These are phyloP conservation scores for Fonsecaea pedrosoi DNA, from an alignment of 2,329 filamentous ascomycete genomes.

Conservation along the genomic window DNA sequence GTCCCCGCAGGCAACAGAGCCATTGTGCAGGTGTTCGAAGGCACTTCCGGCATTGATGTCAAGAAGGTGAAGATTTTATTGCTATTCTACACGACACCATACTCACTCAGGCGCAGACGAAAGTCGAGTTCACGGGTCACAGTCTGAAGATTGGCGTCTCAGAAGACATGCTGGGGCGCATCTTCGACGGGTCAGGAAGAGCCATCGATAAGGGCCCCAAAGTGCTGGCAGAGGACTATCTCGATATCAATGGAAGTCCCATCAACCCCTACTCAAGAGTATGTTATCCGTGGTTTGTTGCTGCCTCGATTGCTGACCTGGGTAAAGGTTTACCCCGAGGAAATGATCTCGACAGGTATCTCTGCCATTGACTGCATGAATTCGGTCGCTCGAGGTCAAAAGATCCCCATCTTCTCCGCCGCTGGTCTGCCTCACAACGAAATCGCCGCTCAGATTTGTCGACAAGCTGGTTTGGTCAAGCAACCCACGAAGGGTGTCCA, in stretches of 20 bases:
- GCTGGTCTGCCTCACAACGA: conserved; percentile 99
- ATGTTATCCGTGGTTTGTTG: conserved; percentile 46
- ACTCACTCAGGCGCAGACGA: conserved; percentile 68
- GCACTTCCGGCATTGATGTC: conserved; percentile 95
- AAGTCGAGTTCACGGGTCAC: conserved; percentile 95
- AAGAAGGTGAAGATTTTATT: conserved; percentile 74
- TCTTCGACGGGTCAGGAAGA: conserved; percentile 97
- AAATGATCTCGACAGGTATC: conserved; percentile 99
- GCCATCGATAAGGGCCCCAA: conserved; percentile 99
- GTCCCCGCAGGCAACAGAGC: conserved; percentile 76
- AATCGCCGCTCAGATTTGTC: conserved; percentile 97
- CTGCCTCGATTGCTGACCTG: conserved; percentile 27
- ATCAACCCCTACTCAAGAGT: conserved; percentile 98
- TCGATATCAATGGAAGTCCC: conserved; percentile 98
- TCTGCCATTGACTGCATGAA: conserved; percentile 99
- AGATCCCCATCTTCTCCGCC: conserved; percentile 99
- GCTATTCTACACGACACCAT: conserved; percentile 29
- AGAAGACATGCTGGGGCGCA: conserved; percentile 98
- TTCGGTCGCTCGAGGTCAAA: conserved; percentile 96
- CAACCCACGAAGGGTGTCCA: conserved; percentile 94
- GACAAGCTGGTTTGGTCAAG: conserved; percentile 91
- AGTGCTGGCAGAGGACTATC: conserved; percentile 95
- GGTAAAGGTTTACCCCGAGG: conserved; percentile 91
- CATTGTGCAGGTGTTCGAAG: conserved; percentile 98
- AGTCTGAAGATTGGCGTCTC: conserved; percentile 98